Evolutionary conservation across 1,284 basidiomycete genomes (phyloP), one percentile per base, ranked within the genome.

Genomic region (Heliocybe sulcata): DNA sequence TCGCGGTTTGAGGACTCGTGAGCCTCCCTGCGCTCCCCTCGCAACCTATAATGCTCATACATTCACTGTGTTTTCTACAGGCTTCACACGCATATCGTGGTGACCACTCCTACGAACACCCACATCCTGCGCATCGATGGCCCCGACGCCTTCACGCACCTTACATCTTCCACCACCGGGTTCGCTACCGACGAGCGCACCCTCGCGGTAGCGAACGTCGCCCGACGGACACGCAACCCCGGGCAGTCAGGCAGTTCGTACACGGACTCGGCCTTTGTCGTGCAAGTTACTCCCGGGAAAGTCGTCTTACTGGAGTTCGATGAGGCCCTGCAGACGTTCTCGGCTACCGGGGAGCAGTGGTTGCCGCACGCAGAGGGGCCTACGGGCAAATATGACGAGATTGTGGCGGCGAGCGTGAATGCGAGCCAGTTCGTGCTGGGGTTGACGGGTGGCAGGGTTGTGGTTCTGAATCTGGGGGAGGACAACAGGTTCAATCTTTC

Each of bases 331-430:
- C 68, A 60, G 47, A 63, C 62, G 54, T 74, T 74, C 60, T 63
- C 48, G 12, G 61, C 62, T 20, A 58, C 71, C 45, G 70, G 69
- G n/a, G 61, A 65, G 29, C 60, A 65, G 1, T 69, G 74, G 72
- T 63, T 58, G 0, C 64, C 67, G 35, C 65, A 68, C 58, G 55
- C 61, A 2, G 54, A 59, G n/a, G 51, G 61, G 20, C 27, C 50
- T 23, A 55, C 60, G 38, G 68, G 67, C 63, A 61, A 61, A 26
- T 73, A 74, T 45, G 68, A 67, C 27, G 72, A 78, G 58, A 78
- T 94, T 25, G 84, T 90, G 2, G 79, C 83, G 1, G 92, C 87
- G 0, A 79, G 79, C 57, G 73, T 90, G 50, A 83, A 81, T 58
- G 71, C 76, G 0, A 82, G 80, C 45, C 82, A 87, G 64, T 69